Evolutionary conservation across 768 basidiomycete species (phyloP).

Genomic region (Rhizopogon rudus): DNA sequence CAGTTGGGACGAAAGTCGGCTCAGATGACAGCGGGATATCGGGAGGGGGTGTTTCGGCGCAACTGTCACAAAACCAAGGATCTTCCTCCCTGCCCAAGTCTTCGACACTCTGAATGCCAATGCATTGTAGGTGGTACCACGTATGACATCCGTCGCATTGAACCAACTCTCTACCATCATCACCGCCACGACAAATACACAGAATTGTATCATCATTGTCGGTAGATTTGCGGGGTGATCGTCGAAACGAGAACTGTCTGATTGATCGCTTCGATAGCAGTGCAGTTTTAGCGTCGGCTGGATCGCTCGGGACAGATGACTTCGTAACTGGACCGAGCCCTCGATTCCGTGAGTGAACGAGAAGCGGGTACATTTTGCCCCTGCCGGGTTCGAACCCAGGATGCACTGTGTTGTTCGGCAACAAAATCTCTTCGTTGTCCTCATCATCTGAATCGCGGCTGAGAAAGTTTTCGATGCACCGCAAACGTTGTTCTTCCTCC

Average conservation of each 20-base stretch:
- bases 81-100: constrained; percentile 76
- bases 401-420: neutral
- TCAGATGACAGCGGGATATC: constrained; percentile 34
- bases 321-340: constrained; percentile 5
- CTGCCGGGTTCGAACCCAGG: constrained; percentile 28
- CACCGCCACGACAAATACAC: constrained; percentile 63
- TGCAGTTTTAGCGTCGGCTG: constrained; percentile 72
- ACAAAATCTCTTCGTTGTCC: constrained; percentile 24
- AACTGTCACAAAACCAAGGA: constrained; percentile 67
- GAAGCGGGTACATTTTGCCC: constrained; percentile 58
- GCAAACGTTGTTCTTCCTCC: constrained; percentile 56
- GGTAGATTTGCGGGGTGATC: constrained; percentile 36
- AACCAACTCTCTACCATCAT: constrained; percentile 72
- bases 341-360: constrained; percentile 32
- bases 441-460: constrained; percentile 65
- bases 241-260: constrained; percentile 51
- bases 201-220: constrained; percentile 42
- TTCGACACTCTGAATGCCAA: constrained; percentile 59
- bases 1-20: constrained; percentile 67
- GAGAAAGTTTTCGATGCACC: constrained; percentile 65
- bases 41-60: constrained; percentile 42
- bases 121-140: constrained; percentile 82
- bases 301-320: constrained; percentile 54
- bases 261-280: constrained; percentile 69
- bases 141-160: constrained; percentile 77